phyloP scores from a whole-genome alignment of 2,329 filamentous ascomycete species.

The Calonectria hongkongensis region DNA sequence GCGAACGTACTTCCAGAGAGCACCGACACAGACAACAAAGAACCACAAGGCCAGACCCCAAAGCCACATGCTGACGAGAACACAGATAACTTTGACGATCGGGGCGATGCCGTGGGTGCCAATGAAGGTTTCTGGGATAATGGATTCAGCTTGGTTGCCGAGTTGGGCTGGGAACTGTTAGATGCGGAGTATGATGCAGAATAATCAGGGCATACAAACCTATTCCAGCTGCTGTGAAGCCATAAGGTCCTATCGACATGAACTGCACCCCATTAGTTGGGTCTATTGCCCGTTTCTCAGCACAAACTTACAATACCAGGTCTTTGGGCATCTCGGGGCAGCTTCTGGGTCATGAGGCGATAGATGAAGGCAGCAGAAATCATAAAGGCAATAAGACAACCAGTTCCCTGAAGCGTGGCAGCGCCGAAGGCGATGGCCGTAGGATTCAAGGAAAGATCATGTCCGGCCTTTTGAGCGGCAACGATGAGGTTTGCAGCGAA shows the following conservation, averaged over 20 bases:
- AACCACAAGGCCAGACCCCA: conserved; percentile 92
- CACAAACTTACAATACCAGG: conserved; percentile 78
- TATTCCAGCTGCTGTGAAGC: conserved; percentile 71
- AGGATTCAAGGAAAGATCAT: conserved; percentile 58
- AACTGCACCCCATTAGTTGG: conserved; percentile 68
- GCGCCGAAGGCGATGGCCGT: conserved; percentile 70
- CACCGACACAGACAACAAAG: conserved; percentile 86
- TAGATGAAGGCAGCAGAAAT: conserved; percentile 91
- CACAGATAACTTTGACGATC: conserved; percentile 68
- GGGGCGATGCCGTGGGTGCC: conserved; percentile 64
- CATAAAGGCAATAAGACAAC: conserved; percentile 80
- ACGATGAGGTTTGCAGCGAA: conserved; percentile 77
- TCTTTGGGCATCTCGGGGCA: conserved; percentile 83
- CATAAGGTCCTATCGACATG: conserved; percentile 86
- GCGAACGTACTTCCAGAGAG: conserved; percentile 80
- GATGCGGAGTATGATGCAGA: neutral
- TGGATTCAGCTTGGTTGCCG: conserved; percentile 63
- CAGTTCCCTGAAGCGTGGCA: conserved; percentile 72
- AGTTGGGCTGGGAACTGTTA: conserved; percentile 61
- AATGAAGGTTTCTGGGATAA: conserved; percentile 66
- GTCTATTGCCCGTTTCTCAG: neutral
- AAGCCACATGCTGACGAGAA: conserved; percentile 84
- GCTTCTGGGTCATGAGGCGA: conserved; percentile 90
- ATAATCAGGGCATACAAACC: conserved; percentile 34
- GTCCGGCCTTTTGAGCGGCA: conserved; percentile 57